These are phyloP conservation scores for Raffaelea ambrosiae DNA, from an alignment of 2,329 filamentous ascomycete species.

Conservation along the genomic window DNA sequence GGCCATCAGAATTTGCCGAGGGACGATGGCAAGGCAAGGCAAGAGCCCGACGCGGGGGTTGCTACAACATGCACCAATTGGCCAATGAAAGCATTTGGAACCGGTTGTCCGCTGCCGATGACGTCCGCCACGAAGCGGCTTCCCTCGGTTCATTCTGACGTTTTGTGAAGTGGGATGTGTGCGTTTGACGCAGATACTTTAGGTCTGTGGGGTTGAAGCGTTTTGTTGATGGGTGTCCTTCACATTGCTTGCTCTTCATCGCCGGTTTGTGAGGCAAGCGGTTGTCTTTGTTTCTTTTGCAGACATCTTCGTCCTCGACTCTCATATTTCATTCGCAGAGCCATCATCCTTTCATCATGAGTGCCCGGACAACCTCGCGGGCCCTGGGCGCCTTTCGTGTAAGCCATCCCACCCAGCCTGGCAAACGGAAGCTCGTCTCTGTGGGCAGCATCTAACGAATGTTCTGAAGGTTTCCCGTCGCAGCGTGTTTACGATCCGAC, in stretches of 20 bases:
- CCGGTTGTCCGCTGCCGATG: slow-evolving; percentile 5
- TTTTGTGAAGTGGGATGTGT: background rate
- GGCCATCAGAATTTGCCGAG: slow-evolving; percentile 1
- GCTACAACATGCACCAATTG: background rate
- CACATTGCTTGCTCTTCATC: no score
- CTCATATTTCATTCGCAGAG: no score
- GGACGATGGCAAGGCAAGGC: background rate
- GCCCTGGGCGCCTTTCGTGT: slow-evolving; percentile 12
- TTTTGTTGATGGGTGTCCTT: no score
- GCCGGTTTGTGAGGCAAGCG: no score
- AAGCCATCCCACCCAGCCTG: slow-evolving; percentile 3
- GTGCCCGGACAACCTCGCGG: slow-evolving; percentile 10
- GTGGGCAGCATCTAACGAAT: no score
- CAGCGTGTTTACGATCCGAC: slow-evolving; percentile 16
- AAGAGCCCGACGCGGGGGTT: slow-evolving; percentile 1
- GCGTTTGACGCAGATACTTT: background rate
- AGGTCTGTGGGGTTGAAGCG: background rate
- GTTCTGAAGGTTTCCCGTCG: slow-evolving; percentile 2
- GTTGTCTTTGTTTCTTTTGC: no score
- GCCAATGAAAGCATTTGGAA: slow-evolving; percentile 1
- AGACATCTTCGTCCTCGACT: no score
- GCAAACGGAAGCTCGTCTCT: no score
- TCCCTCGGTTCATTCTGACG: slow-evolving; percentile 12
- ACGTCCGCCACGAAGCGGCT: slow-evolving; percentile 8
- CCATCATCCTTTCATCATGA: slow-evolving; percentile 7